phyloP scores from a whole-genome alignment of 2,329 filamentous ascomycete species.

The Phoma sp. region DNA sequence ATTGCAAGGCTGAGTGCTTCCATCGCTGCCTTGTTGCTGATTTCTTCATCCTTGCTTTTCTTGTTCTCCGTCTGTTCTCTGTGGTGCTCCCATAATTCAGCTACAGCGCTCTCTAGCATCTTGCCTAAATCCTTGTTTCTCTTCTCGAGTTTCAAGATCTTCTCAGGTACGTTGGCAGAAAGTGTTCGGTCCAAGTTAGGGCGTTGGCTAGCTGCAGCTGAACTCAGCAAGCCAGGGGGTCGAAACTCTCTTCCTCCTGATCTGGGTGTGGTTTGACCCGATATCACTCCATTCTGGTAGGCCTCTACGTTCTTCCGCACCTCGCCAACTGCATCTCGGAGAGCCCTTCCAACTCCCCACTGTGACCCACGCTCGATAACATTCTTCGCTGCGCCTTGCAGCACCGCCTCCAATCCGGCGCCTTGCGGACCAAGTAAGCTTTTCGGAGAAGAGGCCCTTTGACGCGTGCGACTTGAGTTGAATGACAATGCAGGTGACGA shows the following conservation, averaged over 20 bases:
- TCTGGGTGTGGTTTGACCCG: slow-evolving; percentile 40
- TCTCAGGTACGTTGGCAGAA: slow-evolving; percentile 35
- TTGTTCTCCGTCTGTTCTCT: slow-evolving; percentile 54
- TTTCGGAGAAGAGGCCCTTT: slow-evolving; percentile 36
- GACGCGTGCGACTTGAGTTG: slow-evolving; percentile 31
- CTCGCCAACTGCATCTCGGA: slow-evolving; percentile 81
- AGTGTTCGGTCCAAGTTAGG: slow-evolving; percentile 28
- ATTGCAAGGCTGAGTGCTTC: slow-evolving; percentile 56
- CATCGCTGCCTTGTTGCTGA: slow-evolving; percentile 40
- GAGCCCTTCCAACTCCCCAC: slow-evolving; percentile 78
- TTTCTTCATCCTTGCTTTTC: slow-evolving; percentile 34
- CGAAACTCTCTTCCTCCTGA: slow-evolving; percentile 45
- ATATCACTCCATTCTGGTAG: slow-evolving; percentile 55
- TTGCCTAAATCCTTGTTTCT: slow-evolving; percentile 70
- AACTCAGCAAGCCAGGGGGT: slow-evolving; percentile 35
- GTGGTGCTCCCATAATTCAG: slow-evolving; percentile 67
- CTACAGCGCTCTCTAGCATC: slow-evolving; percentile 71
- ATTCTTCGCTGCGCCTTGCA: slow-evolving; percentile 78
- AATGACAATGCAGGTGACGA: slow-evolving; percentile 36
- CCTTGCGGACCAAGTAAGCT: slow-evolving; percentile 39
- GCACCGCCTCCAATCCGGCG: slow-evolving; percentile 67
- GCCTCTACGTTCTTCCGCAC: slow-evolving; percentile 76
- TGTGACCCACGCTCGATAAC: slow-evolving; percentile 76
- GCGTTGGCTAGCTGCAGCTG: slow-evolving; percentile 19
- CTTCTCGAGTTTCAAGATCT: slow-evolving; percentile 59